These are phyloP conservation scores for Tetradesmus lagerheimii DNA, from an alignment of 139 green algal genomes.

Conservation along the genomic window DNA sequence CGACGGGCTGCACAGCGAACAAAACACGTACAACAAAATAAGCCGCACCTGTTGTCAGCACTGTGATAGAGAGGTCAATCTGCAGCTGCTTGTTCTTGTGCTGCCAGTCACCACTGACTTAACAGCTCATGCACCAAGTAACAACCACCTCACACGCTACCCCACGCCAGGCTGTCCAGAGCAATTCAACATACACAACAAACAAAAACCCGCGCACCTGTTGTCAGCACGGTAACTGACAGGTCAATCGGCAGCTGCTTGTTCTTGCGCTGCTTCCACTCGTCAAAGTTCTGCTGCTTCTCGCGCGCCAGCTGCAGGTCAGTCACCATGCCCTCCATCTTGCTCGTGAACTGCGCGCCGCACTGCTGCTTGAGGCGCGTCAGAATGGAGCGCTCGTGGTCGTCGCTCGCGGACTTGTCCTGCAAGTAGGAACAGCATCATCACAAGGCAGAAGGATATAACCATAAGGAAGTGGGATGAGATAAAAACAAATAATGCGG, in stretches of 20 bases:
- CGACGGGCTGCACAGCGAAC: too few species aligned
- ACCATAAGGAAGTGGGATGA: not conserved
- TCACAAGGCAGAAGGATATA: not conserved
- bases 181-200: too few species aligned
- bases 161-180: too few species aligned
- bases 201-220: conserved; percentile 69
- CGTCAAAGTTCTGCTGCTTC: conserved; percentile 89
- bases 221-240: conserved; percentile 93
- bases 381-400: conserved; percentile 96
- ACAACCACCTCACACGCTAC: too few species aligned
- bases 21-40: too few species aligned
- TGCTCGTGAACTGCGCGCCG: conserved; percentile 72
- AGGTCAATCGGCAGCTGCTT: conserved; percentile 84
- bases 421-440: conserved; percentile 17
- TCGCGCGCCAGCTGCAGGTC: conserved; percentile 93
- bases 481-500: not conserved
- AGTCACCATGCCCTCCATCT: conserved; percentile 98
- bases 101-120: not conserved
- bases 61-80: conserved; percentile 93
- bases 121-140: too few species aligned
- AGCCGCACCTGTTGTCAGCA: conserved; percentile 89
- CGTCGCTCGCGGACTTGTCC: conserved; percentile 90
- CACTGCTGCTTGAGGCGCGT: conserved; percentile 99
- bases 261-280: conserved; percentile 69
- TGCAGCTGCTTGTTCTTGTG: conserved; percentile 54